Base-by-base conservation (phyloP, 768 basidiomycete species). In the Trichaptum fuscoviolaceum region DNA sequence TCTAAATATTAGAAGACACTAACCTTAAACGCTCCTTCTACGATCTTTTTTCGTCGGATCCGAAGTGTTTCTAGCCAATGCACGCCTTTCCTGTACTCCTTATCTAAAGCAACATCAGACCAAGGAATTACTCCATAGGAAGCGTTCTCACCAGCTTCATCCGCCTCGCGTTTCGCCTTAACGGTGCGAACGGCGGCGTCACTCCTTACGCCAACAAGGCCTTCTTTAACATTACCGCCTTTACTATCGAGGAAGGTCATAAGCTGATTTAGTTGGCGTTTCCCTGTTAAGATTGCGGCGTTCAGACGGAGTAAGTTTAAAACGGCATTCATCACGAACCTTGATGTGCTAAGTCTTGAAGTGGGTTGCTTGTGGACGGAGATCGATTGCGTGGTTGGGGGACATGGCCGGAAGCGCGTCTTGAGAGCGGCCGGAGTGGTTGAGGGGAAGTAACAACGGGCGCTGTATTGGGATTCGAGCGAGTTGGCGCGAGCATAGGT, bases 21-120 rank as follows among this genome's bases (percentile, higher is more conserved):
- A 69, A 90, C 94, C 70, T 86, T 91, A 71, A 91, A 92, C 3
- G 91, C 95, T 58, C 87, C 86, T 71, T 93, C 87, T 35, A 96
- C 76, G 52, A 88, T 92, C 76, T 95, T 96, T 7, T 88, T 87
- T 67, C 92, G 83, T 52, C 90, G 84, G 42, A 96, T 80, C 36
- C 95, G 82, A 42, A 96, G 81, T 0, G 95, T 95, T 79, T 97
- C 95, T n/a, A 95, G 78, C 89, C 93, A 92, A 75, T 96, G 90
- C 25, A 97, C 88, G 35, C 87, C 93, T 70, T 90, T 91, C 27
- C 95, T 82, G 72, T 97, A 97, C 67, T 96, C 94, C 74, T 89
- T 92, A 75, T 97, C 95, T 92, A 71, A 58, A 63, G 20, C 36
- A 30, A 20, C 58, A 58, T 70, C 35, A 63, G 64, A n/a, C 25